Evolutionary conservation across 257 asterid species (phyloP), one percentile per base, ranked within the genome.

Genomic region (Solanum ahanhuiri): DNA sequence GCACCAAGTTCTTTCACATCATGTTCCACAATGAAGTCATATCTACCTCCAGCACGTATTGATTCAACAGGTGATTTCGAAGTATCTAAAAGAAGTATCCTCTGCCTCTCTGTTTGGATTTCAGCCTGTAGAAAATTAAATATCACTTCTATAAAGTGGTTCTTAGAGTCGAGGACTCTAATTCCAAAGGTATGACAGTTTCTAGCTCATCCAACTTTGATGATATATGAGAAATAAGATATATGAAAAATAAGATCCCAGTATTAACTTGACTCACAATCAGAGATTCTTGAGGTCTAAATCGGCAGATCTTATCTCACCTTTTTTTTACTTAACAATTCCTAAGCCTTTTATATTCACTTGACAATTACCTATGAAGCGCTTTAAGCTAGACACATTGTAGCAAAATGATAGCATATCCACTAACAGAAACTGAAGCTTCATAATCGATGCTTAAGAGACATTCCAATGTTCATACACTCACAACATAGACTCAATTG

Each of bases 1-100:
- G 99, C 97, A 54, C 99, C 99, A 77, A 96, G 98, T 91, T 96
- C 99, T 87, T 96, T 96, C 91, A 96, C 99, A 57, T 97, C 99
- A 91, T 97, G 98, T 85, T 97, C 99, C 89, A 97, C 99, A 72
- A 95, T 97, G 93, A 97, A 97, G 94, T 97, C 98, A 89, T 95
- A 97, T 63, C 97, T 98, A 48, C 99, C 99, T 86, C 98, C 96
- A 77, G 98, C 98, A 88, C 99, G 95, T 86, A 97, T 92, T 37
- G 98, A 93, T 86, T 97, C 98, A 69, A 97, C 98, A 3, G 98
- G 98, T 48, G 99, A 89, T 90, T 97, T 97, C 71, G 99, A 90
- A 60, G 98, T 94, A 91, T 96, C 99, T 88, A 93, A 88, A 85
- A 96, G 98, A 89, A 96, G 93, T 86, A 96, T 91, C 87, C 98